Base-by-base conservation (phyloP, 2,329 filamentous ascomycete species). In the Pseudogymnoascus verrucosus region DNA sequence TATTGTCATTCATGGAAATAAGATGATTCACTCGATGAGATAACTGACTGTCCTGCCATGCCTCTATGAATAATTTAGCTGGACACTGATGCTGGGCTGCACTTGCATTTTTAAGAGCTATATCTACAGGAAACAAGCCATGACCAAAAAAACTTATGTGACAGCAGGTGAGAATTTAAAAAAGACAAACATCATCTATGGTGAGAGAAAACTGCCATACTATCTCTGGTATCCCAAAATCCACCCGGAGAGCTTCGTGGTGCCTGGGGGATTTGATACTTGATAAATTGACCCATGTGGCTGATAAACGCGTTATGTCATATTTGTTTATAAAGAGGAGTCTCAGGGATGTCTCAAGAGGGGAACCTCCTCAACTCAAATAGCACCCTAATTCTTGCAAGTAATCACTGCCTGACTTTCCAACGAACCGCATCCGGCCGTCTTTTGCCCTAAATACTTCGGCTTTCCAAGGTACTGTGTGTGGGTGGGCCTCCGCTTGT, bases 291-390 rank as follows among this genome's bases (percentile, higher is more conserved):
- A 19, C n/a, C 10, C 51, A 16, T 34, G 6, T 57, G 28, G 28
- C 28, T 36, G 16, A 16, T 5, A 34, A 57, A 36, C 28, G 51
- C 51, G 51, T 57, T 57, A 57, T 34, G 51, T 57, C 28, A 57
- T 57, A 57, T 57, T 57, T 57, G 28, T 57, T 19, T 57, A 34
- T 57, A 12, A 1, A 21, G 23, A 31, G 7, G 8, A 57, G 51
- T 57, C 51, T 36, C 51, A 57, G 51, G 51, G 51, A 34, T 34
- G 51, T 57, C 51, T 57, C 51, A 57, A 57, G 51, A 21, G 51
- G 51, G 4, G 51, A 36, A 14, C 5, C 26, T 34, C 28, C 51
- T 57, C 51, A 19, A 11, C 23, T 57, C n/a, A 10, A 57, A 10
- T 4, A 31, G 26, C 47, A 57, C 51, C 14, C 51, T 26, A 57